A percentile compares a stretch with the other conserved stretches of the same genome.
Conservation (phyloP, 2,329 filamentous ascomycete species). For the Epichloe amarillans region DNA sequence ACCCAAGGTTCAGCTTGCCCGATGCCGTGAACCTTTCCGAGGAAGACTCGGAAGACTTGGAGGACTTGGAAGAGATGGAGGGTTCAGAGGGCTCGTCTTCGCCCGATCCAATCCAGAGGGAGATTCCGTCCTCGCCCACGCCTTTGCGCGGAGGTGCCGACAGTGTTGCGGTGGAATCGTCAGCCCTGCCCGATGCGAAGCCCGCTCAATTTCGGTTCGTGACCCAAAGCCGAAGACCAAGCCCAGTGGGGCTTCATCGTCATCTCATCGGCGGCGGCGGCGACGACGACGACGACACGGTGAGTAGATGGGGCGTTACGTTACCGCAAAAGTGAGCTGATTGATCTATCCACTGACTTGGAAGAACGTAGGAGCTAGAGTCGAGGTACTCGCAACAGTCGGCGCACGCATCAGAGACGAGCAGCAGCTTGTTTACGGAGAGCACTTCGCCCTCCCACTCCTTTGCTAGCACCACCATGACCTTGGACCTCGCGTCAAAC, state of each 20-base stretch:
- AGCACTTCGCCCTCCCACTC: slow-evolving; percentile 1
- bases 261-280: background rate
- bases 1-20: slow-evolving; percentile 19
- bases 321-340: background rate
- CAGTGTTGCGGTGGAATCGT: background rate
- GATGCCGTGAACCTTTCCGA: slow-evolving; percentile 6
- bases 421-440: background rate
- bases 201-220: background rate
- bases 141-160: background rate
- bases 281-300: background rate
- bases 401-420: background rate
- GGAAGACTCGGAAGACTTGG: slow-evolving; percentile 1
- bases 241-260: background rate
- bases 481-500: background rate
- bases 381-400: background rate
- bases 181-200: background rate
- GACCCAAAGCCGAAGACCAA: background rate
- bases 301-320: background rate
- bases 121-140: slow-evolving; percentile 6
- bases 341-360: background rate
- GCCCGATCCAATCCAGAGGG: background rate
- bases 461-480: background rate
- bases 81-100: background rate
- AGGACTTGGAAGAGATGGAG: background rate
- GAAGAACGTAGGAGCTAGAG: background rate